Base-by-base conservation (phyloP, 2,329 filamentous ascomycete genomes). In the Botrytis hyacinthi region DNA sequence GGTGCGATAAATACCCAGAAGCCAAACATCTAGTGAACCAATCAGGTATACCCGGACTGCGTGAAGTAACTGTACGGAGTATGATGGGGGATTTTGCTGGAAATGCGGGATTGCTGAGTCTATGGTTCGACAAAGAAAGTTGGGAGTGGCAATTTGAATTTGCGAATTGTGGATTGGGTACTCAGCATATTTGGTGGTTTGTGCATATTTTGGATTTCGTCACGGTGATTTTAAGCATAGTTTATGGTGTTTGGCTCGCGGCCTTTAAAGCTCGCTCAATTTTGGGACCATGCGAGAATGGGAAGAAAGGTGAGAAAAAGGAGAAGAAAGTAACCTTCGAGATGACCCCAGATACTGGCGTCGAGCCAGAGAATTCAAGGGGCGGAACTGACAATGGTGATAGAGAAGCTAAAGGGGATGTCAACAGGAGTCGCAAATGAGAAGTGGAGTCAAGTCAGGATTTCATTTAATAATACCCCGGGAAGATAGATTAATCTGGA, bases 41-140 rank as follows among this genome's bases (percentile, higher is more conserved):
- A 2, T 77, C 82, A 2, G 84, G 83, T 7, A 77, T 88, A 4
- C 89, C 92, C 0, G 92, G 92, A 0, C 85, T 98, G 9, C 87
- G 95, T 42, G 96, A 99, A 83, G 90, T 98, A 76, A 99, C 96
- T 0, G 92, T 99, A 3, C 90, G 95, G 74, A 97, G 94, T 82
- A 98, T 99, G 94, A 99, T 99, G 96, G 96, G 96, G 73, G 93
- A 93, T 73, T 99, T 92, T 82, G 91, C 90, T n/a, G 96, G 96
- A 32, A 96, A 98, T 81, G 94, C 94, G 0, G 96, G 94, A 0
- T 85, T 99, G 60, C 83, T 99, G 59, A 96, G 92, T 75, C 87
- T 93, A 0, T 99, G 95, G 95, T 98, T 95, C 80, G 93, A 98
- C 81, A 82, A 88, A 73, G 84, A 86, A 3, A 82, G 83, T 1